Evolutionary conservation across 2,329 filamentous ascomycete species (phyloP).

Genomic region (Alternaria gansuensis): DNA sequence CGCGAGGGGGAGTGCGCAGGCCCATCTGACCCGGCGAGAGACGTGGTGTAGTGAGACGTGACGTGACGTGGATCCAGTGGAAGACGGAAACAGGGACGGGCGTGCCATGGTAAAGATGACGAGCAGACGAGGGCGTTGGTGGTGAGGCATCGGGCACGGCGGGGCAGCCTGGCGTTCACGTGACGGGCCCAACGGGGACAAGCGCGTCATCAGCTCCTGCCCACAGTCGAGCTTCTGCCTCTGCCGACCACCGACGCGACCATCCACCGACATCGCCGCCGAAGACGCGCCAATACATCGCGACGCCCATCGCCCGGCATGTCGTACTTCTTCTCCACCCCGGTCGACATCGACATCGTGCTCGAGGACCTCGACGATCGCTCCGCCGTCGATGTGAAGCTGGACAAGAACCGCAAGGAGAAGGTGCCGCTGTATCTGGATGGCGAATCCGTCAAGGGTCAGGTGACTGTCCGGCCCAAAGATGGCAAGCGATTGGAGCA

Average conservation of each 20-base stretch:
- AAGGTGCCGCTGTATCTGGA: constrained; percentile 98
- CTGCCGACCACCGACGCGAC: constrained; percentile 31
- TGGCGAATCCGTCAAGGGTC: constrained; percentile 96
- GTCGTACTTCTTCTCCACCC: constrained; percentile 95
- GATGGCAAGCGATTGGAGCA: constrained; percentile 98
- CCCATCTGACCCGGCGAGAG: constrained; percentile 6
- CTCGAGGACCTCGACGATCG: constrained; percentile 95
- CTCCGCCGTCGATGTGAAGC: constrained; percentile 95
- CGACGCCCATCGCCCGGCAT: constrained; percentile 60
- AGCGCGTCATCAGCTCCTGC: constrained; percentile 29
- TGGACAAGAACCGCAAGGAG: constrained; percentile 96
- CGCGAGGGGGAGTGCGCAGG: constrained; percentile 5
- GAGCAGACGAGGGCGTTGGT: constrained; percentile 7
- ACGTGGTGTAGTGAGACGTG: constrained; percentile 24
- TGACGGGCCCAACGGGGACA: constrained; percentile 18
- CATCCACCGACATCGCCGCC: constrained; percentile 24
- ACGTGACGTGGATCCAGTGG: constrained; percentile 29
- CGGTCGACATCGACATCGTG: constrained; percentile 98
- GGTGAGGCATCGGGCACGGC: constrained; percentile 4
- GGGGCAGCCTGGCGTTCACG: constrained; percentile 25
- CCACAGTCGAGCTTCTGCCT: constrained; percentile 25
- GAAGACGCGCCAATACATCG: constrained; percentile 20
- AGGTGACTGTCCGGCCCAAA: constrained; percentile 93
- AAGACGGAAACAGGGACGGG: constrained; percentile 16
- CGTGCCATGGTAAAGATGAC: background rate